Evolutionary conservation across 805 yeast genomes (phyloP).

Genomic region (Candida xyloterini): DNA sequence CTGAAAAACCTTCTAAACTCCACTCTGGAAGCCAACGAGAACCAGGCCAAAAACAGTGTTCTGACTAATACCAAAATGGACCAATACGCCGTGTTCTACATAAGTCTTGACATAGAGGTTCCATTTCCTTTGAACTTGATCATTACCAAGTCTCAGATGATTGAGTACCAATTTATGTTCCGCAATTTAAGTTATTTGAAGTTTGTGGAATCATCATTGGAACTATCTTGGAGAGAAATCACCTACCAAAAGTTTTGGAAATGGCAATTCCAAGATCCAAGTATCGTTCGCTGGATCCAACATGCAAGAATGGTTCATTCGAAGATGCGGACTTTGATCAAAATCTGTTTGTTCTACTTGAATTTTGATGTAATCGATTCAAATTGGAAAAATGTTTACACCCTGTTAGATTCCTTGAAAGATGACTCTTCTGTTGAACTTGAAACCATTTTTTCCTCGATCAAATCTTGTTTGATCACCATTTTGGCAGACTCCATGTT

Average conservation of each 20-base stretch:
- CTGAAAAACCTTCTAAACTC: conserved; percentile 43
- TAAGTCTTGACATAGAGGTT: conserved; percentile 55
- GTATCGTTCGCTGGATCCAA: conserved; percentile 51
- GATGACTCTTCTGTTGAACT: conserved; percentile 27
- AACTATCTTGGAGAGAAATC: conserved; percentile 70
- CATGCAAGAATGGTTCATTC: conserved; percentile 54
- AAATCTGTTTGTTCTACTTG: conserved; percentile 52
- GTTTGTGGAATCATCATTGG: conserved; percentile 56
- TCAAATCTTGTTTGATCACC: conserved; percentile 59
- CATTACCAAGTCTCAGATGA: conserved; percentile 62
- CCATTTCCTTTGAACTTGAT: conserved; percentile 88
- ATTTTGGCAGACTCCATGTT: conserved; percentile 64
- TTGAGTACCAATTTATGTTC: conserved; percentile 77
- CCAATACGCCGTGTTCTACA: conserved; percentile 45
- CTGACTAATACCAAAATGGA: conserved; percentile 35
- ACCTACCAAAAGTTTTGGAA: conserved; percentile 67
- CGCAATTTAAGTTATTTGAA: conserved; percentile 66
- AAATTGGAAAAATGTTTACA: conserved; percentile 45
- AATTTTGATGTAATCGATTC: conserved; percentile 57
- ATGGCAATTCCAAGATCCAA: conserved; percentile 40
- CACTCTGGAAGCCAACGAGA: conserved; percentile 34
- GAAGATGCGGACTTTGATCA: conserved; percentile 55
- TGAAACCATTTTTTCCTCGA: conserved; percentile 41
- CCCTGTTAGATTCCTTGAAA: conserved; percentile 25
- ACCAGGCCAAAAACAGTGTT: conserved; percentile 9